Evolutionary conservation across 2,329 filamentous ascomycete genomes (phyloP), one percentile per base, ranked within the genome.

Genomic region (Talaromyces rugulosus): DNA sequence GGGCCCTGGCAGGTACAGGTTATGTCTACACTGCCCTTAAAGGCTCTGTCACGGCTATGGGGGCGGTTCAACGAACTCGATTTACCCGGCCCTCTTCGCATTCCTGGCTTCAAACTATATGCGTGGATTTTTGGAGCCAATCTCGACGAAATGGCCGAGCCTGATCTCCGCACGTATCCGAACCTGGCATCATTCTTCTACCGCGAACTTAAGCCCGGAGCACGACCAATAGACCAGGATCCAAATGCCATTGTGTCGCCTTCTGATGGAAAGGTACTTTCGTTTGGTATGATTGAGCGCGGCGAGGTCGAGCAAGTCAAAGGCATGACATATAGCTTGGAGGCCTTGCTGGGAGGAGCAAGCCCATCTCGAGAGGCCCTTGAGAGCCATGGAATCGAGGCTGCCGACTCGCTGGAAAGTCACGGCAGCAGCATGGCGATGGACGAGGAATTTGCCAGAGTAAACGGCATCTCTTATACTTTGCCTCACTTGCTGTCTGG

Each of bases 241-340:
- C 85, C 86, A 1, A 89, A 90, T 70, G 90, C 92, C 9, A 79
- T 99, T 5, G 80, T 98, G 7, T 95, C 92, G 0, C 96, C 95
- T 0, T 87, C 95, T 5, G 95, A 99, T 74, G 95, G 95, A 54
- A 89, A 90, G 66, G 85, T 99, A 53, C 85, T 99, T 30, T 94
- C 98, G 70, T 97, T 92, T 69, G 95, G 95, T 11, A 88, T 87
- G 68, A 97, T 99, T 62, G 89, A 96, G 70, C 87, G 93, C 70
- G 93, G 94, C 55, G 92, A 97, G 71, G 96, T 99, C 51, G 95
- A 99, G 75, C 95, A 99, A 78, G 94, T 99, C 66, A 99, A 99
- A 78, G 95, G 95, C 63, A 95, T 99, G 83, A 99, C 95, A 0
- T 99, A 99, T 78, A 96, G 89, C 67, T 85, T 99, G 60, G 95